Percentiles rank a stretch among this genome's conserved stretches.
Conservation (phyloP, 345 rosid species). For the Punica granatum region DNA sequence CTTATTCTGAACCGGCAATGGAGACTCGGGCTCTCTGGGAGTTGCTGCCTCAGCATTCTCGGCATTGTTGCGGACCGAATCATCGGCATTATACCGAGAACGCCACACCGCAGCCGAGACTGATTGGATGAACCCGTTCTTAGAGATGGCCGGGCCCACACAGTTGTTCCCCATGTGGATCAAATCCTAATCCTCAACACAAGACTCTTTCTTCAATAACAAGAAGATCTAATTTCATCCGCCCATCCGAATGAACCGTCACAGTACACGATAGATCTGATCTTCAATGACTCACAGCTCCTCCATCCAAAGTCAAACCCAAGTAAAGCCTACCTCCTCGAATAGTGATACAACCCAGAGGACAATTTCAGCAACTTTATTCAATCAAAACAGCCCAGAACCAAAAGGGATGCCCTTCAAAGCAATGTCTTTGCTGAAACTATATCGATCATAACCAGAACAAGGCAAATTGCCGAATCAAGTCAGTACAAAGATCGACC, state of each 20-base stretch:
- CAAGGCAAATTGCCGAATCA: background rate
- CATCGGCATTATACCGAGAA: conserved; percentile 21
- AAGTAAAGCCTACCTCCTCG: background rate
- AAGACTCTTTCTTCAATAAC: conserved; percentile 4
- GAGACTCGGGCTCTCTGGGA: conserved; percentile 14
- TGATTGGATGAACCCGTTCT: conserved; percentile 35
- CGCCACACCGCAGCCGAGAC: conserved; percentile 40
- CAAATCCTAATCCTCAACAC: background rate
- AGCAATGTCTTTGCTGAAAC: background rate
- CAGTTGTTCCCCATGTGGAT: conserved; percentile 37
- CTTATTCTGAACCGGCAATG: conserved; percentile 23
- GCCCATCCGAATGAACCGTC: background rate
- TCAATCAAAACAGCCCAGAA: background rate
- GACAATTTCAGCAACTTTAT: background rate
- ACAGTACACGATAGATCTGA: background rate
- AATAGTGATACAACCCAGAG: background rate
- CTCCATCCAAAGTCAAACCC: conserved; percentile 1
- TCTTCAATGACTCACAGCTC: background rate
- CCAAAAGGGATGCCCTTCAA: background rate
- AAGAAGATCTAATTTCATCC: conserved; percentile 7
- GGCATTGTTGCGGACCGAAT: conserved; percentile 9
- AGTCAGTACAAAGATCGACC: background rate
- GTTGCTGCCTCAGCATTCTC: background rate
- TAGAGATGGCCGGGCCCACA: conserved; percentile 32
- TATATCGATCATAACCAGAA: background rate